Base-by-base conservation (phyloP, 306 rosid species). In the Nissolia schottii region DNA sequence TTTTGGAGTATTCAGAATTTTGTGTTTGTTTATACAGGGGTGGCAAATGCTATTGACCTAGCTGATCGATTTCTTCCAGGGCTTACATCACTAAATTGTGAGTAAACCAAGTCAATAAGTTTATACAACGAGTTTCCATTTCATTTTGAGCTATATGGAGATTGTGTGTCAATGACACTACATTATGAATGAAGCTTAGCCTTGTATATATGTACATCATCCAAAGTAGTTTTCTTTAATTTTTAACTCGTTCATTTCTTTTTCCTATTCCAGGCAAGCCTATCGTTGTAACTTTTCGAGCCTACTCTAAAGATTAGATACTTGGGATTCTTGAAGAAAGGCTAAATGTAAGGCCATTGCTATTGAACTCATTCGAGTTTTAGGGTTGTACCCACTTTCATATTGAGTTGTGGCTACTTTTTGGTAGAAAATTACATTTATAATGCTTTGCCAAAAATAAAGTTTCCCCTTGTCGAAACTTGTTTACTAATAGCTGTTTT, bases 31-130 rank as follows among this genome's bases (percentile, higher is more conserved):
- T 43, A 43, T 79, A 45, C 85, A 94, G 99, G 97, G 61, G 85
- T 91, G 50, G 96, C 99, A 7, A 94, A 94, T 86, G 96, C 99
- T 53, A 94, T 94, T 23, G 96, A 94, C 67, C 85, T 94, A 24
- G 92, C 99, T 19, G 99, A 87, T 76, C 97, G 97, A 45, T 94
- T 91, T 76, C 92, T 94, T 75, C 99, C 99, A 14, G 85, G 85
- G 75, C 96, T 94, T 45, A 85, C 87, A 80, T 80, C 99, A 56
- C 77, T 91, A 74, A 94, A 87, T 82, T 94, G 99, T 94, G 81
- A 89, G 97, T 86, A 67, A 62, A 53, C 60, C 28, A 31, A 14
- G 24, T 48, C 24, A 32, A 62, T 25, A 11, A 23, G 22, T 79
- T 41, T 74, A 35, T 25, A 4, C 29, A 16, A 27, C 18, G 20